phyloP scores from a whole-genome alignment of 345 rosid species.

The Lumnitzera littorea region DNA sequence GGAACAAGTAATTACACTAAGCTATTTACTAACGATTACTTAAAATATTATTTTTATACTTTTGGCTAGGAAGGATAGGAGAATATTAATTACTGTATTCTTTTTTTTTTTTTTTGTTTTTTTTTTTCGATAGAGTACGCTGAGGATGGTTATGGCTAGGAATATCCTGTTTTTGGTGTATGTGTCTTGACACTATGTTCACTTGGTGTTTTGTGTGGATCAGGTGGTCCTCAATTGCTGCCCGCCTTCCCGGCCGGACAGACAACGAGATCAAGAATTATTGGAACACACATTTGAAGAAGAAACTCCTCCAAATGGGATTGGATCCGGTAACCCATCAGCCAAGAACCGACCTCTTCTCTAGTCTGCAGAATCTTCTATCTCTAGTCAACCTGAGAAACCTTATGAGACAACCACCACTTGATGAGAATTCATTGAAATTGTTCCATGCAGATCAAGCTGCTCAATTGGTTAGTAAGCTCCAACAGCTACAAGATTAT shows the following conservation, averaged over 20 bases:
- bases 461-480: not conserved
- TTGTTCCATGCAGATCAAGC: conserved; percentile 1
- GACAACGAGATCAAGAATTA: conserved; percentile 78
- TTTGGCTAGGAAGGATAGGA: too few relatives aligned
- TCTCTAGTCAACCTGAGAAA: conserved; percentile 14
- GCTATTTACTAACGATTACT: too few relatives aligned
- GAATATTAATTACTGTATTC: too few relatives aligned
- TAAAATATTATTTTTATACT: too few relatives aligned
- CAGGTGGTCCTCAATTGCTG: conserved; percentile 83
- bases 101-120: too few relatives aligned
- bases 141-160: too few relatives aligned
- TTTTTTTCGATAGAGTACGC: too few relatives aligned
- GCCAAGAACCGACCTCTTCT: conserved; percentile 61
- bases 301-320: conserved; percentile 71
- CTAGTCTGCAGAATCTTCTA: conserved; percentile 37
- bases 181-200: not conserved
- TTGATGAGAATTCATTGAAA: conserved; percentile 1
- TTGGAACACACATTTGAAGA: conserved; percentile 80
- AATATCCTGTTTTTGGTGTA: too few relatives aligned
- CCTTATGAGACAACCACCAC: conserved; percentile 18
- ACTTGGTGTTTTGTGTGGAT: not conserved
- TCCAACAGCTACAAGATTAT: conserved; percentile 1
- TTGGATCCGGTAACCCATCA: conserved; percentile 73
- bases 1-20: conserved; percentile 47
- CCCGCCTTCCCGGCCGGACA: conserved; percentile 72